phyloP scores from a whole-genome alignment of 2,329 filamentous ascomycete species.

The Monilinia fructicola region DNA sequence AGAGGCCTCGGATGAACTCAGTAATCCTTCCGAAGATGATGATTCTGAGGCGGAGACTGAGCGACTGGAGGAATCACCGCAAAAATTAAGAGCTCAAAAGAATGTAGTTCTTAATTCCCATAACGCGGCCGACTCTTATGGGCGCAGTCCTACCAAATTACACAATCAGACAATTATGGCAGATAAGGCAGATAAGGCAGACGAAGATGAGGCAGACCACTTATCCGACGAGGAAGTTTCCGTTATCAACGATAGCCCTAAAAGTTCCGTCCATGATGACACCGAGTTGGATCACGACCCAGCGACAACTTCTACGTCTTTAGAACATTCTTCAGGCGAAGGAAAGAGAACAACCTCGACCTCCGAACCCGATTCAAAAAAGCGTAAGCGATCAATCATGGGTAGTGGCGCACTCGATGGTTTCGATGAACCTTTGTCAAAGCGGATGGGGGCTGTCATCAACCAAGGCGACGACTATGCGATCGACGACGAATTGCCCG shows the following conservation, averaged over 20 bases:
- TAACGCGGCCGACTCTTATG: constrained; percentile 54
- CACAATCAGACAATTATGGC: constrained; percentile 53
- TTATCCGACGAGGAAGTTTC: constrained; percentile 42
- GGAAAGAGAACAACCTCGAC: constrained; percentile 32
- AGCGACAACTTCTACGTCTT: constrained; percentile 42
- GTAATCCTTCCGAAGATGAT: constrained; percentile 53
- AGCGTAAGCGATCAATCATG: constrained; percentile 43
- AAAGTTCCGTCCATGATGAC: constrained; percentile 45
- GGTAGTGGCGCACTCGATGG: constrained; percentile 38
- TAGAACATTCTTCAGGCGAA: constrained; percentile 37
- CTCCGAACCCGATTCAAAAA: constrained; percentile 39
- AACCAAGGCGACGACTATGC: constrained; percentile 47
- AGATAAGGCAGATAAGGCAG: constrained; percentile 45
- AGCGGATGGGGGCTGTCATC: constrained; percentile 53
- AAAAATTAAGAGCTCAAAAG: constrained; percentile 58
- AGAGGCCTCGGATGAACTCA: constrained; percentile 40
- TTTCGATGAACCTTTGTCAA: constrained; percentile 45
- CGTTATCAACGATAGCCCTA: constrained; percentile 40
- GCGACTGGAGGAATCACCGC: constrained; percentile 84
- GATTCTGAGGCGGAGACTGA: constrained; percentile 93
- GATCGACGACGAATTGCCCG: constrained; percentile 46
- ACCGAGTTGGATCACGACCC: constrained; percentile 35
- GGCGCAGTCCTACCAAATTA: constrained; percentile 76
- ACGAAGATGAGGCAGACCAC: constrained; percentile 43
- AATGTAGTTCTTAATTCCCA: constrained; percentile 60